Base-by-base conservation (phyloP, 169 alveolate species). In the Eimeria tenella region DNA sequence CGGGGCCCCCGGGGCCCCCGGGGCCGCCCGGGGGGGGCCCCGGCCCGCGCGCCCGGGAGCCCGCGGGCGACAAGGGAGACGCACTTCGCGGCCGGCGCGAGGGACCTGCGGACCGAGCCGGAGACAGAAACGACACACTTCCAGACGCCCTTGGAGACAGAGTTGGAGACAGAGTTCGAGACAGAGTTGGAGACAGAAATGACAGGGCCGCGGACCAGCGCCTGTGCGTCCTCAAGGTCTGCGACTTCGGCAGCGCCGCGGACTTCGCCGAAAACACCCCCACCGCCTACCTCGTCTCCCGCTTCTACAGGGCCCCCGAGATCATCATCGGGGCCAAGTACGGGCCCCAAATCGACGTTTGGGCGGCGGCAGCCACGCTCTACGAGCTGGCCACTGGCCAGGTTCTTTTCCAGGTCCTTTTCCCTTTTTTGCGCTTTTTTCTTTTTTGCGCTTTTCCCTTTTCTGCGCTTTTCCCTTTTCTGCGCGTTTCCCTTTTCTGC, bases 271-370 rank as follows among this genome's bases (percentile, higher is more conserved):
- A 99, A 95, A 97, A 88, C 68, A 23, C 96, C 73, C 96, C 98
- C 71, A 98, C 99, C 13, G 98, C 99, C 70, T 98, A 98, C 94
- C 96, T 99, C 63, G 99, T 98, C 70, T 97, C 99, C 94, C 86
- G 99, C 55, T 99, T 96, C 95, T 99, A 99, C 96, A 97, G 99
- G 86, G 99, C 99, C 1, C 99, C 99, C 10, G 99, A 99, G 96
- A 98, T 99, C 73, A 98, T 99, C 70, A 95, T 99, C 42, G 99
- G 99, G 0, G 95, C 92, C 74, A 94, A 97, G 53, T 98, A 98
- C 94, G 99, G 98, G 91, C 94, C 96, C 81, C 96, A 97, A 55
- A 97, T 99, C 71, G 99, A 99, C 93, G 97, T 99, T 52, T 99
- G 99, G 99, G 97, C 99, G 60, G 98, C 99, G 31, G 99, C 99